phyloP scores from a whole-genome alignment of 2,329 filamentous ascomycete species.

The Rhytidhysteron rufulum region DNA sequence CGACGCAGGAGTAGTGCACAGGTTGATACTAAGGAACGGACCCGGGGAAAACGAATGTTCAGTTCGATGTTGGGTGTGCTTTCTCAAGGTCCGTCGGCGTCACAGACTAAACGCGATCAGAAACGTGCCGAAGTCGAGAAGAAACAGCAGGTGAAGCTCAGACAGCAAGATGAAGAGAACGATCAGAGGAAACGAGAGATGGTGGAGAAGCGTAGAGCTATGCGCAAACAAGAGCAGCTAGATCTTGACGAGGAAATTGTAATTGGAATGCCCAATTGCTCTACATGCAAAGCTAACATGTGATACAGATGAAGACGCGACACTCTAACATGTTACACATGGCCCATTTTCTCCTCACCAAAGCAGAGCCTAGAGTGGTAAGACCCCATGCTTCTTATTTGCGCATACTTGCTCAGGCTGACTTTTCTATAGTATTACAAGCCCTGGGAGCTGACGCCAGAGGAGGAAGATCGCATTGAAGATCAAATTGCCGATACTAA shows the following conservation, averaged over 20 bases:
- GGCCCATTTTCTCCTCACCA: conserved; percentile 72
- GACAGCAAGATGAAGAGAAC: conserved; percentile 68
- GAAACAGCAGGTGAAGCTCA: conserved; percentile 72
- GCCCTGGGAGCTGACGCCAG: conserved; percentile 69
- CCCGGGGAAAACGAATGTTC: conserved; percentile 80
- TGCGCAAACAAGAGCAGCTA: conserved; percentile 66
- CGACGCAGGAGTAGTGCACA: conserved; percentile 43
- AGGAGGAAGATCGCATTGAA: conserved; percentile 68
- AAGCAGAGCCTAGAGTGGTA: conserved; percentile 69
- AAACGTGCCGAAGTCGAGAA: conserved; percentile 79
- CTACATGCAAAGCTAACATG: conserved; percentile 15
- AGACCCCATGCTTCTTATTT: conserved; percentile 31
- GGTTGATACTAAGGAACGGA: conserved; percentile 66
- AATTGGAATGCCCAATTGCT: conserved; percentile 34
- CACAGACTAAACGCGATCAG: conserved; percentile 63
- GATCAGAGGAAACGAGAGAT: conserved; percentile 64
- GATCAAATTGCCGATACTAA: conserved; percentile 66
- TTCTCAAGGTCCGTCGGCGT: conserved; percentile 62
- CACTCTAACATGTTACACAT: conserved; percentile 69
- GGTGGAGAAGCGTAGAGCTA: conserved; percentile 57
- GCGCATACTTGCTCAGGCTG: conserved; percentile 16
- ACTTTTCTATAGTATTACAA: conserved; percentile 66
- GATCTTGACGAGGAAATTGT: conserved; percentile 74
- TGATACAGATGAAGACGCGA: conserved; percentile 64
- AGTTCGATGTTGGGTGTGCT: conserved; percentile 75